Conservation (phyloP, 257 asterid genomes). For the Voacanga thouarsii region DNA sequence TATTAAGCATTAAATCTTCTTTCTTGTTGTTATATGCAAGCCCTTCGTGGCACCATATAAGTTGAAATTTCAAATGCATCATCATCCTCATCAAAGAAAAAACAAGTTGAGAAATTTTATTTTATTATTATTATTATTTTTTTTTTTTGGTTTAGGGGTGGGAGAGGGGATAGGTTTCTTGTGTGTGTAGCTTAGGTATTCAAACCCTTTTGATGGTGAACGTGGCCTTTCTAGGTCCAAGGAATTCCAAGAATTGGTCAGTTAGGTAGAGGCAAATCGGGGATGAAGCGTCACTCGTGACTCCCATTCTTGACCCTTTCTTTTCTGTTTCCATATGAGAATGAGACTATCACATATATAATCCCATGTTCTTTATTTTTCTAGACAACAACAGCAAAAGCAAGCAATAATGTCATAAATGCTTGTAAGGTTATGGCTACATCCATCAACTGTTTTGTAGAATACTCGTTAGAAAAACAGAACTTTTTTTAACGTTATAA, state of each 20-base stretch:
- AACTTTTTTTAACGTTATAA: too few species aligned
- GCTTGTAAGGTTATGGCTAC: neutral
- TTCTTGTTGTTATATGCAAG: neutral
- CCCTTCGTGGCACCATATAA: conserved; percentile 8
- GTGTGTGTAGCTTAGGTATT: neutral
- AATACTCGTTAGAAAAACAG: too few species aligned
- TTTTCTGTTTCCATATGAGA: neutral
- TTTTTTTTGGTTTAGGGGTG: neutral
- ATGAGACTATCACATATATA: too few species aligned
- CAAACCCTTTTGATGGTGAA: neutral
- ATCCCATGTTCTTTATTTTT: neutral
- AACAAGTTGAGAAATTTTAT: neutral
- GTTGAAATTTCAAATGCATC: neutral
- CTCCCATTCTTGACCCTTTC: neutral
- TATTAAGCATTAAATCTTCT: neutral
- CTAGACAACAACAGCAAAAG: neutral
- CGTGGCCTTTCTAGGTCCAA: conserved; percentile 17
- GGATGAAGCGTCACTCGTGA: conserved; percentile 4
- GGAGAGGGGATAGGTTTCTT: neutral
- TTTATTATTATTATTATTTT: neutral
- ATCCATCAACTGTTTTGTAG: too few species aligned
- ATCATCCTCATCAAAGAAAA: neutral
- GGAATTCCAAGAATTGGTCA: conserved; percentile 9
- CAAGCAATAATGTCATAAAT: neutral
- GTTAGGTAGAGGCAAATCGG: conserved; percentile 5